Evolutionary conservation across 2,329 filamentous ascomycete genomes (phyloP).

Genomic region (Colletotrichum tropicicola): DNA sequence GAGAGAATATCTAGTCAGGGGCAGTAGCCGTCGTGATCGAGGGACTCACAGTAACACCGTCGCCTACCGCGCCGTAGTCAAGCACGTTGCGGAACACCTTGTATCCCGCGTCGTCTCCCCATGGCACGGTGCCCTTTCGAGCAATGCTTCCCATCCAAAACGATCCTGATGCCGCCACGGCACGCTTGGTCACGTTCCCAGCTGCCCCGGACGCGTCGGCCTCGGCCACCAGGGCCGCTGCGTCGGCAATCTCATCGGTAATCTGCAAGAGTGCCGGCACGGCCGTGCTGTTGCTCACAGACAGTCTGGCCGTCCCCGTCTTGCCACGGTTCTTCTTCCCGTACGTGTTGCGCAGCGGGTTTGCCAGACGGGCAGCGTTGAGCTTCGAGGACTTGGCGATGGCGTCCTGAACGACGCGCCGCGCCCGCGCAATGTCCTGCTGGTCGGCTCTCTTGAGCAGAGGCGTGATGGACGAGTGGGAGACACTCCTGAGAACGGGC

Average conservation of each 20-base stretch:
- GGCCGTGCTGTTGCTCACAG: neutral
- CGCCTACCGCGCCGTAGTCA: constrained; percentile 63
- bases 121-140: neutral
- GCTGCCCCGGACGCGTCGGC: constrained; percentile 19
- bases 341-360: neutral
- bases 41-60: constrained; percentile 46
- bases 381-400: constrained; percentile 11
- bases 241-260: constrained; percentile 34
- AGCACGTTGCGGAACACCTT: constrained; percentile 65
- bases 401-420: constrained; percentile 30
- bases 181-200: neutral
- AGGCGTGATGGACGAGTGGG: neutral
- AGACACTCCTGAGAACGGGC: neutral
- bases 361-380: neutral
- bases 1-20: neutral
- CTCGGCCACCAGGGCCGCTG: constrained; percentile 36
- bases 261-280: constrained; percentile 15
- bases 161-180: neutral
- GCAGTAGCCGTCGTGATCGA: neutral
- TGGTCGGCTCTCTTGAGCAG: neutral
- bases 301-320: neutral
- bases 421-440: constrained; percentile 24
- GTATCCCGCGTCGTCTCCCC: constrained; percentile 44
- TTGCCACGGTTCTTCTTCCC: neutral
- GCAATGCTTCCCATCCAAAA: constrained; percentile 3